Evolutionary conservation across 768 basidiomycete species (phyloP).

Genomic region (Russula compacta): DNA sequence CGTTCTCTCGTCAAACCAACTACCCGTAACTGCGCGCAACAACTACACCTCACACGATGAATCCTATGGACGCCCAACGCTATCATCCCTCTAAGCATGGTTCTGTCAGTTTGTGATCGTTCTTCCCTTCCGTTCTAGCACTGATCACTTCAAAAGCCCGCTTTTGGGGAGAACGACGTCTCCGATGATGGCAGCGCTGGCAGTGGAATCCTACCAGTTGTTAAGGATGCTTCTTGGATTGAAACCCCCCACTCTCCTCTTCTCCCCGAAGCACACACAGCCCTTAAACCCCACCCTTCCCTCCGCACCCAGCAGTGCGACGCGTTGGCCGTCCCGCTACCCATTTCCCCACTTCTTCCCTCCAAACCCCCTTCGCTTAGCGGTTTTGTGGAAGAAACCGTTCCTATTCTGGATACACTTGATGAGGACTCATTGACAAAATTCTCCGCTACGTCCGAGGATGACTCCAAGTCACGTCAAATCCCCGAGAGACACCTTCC

Average conservation of each 20-base stretch:
- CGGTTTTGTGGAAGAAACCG: not conserved
- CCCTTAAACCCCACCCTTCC: not conserved
- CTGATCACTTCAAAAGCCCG: constrained; percentile 2
- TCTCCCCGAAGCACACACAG: not conserved
- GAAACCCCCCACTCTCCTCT: not conserved
- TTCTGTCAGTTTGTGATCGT: constrained; percentile 1
- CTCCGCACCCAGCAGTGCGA: not conserved
- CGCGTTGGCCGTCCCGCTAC: not conserved
- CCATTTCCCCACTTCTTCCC: not conserved
- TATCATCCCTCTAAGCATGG: constrained; percentile 1
- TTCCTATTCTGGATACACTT: not conserved
- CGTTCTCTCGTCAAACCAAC: not conserved
- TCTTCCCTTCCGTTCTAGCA: not conserved
- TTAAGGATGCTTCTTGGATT: not conserved
- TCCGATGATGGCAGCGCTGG: not conserved
- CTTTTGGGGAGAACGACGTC: not conserved
- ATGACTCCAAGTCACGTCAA: not conserved
- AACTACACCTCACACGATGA: not conserved
- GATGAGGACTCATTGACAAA: not conserved
- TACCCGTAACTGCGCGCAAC: not conserved
- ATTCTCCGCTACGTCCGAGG: not conserved
- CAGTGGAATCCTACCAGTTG: not conserved
- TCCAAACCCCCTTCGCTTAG: not conserved
- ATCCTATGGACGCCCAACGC: constrained; percentile 11
- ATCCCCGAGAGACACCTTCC: not conserved